Conservation (phyloP, 129 eudicot genomes). For the Flaveria bidentis region DNA sequence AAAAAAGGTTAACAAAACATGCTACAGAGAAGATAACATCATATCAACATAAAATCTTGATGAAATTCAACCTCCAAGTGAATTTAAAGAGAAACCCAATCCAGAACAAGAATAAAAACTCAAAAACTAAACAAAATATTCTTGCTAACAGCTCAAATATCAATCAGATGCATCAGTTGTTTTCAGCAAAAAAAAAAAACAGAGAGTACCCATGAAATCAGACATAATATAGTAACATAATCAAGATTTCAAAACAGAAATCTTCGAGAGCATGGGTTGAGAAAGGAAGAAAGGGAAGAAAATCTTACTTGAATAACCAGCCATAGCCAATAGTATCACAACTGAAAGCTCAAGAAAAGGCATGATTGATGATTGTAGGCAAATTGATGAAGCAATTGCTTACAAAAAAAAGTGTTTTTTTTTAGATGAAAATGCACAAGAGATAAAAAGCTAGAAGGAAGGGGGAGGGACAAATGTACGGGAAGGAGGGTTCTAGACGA, state of each 20-base stretch:
- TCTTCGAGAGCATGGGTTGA: background rate
- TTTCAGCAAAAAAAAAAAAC: background rate
- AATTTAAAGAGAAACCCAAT: slow-evolving; percentile 2
- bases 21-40: background rate
- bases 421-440: background rate
- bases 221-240: too few species aligned
- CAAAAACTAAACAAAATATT: background rate
- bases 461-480: slow-evolving; percentile 26
- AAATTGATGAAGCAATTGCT: slow-evolving; percentile 31
- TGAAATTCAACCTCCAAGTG: slow-evolving; percentile 3
- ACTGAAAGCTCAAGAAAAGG: slow-evolving; percentile 39
- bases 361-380: slow-evolving; percentile 41
- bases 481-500: slow-evolving; percentile 30
- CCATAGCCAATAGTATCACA: slow-evolving; percentile 45
- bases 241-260: too few species aligned
- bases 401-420: slow-evolving; percentile 1
- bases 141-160: background rate
- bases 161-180: background rate
- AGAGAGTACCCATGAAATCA: background rate
- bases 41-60: background rate
- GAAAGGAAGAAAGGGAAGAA: background rate
- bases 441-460: slow-evolving; percentile 5
- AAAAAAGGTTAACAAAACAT: background rate
- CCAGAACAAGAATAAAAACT: background rate
- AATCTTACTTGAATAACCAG: slow-evolving; percentile 59